Evolutionary conservation across 257 asterid genomes (phyloP).

Genomic region (Solanum sitiens): DNA sequence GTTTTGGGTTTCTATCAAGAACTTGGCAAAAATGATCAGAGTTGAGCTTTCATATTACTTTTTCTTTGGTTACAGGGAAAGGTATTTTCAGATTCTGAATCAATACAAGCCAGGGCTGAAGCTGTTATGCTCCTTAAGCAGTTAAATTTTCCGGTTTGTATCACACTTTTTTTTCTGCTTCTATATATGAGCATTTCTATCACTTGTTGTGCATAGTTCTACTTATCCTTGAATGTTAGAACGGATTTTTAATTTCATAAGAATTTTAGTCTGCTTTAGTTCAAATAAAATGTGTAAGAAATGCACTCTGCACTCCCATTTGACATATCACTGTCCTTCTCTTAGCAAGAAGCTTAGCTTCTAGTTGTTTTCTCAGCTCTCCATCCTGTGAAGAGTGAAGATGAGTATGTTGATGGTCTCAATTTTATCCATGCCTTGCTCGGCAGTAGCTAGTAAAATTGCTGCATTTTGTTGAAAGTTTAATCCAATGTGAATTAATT

Average conservation of each 20-base stretch:
- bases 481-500: background rate
- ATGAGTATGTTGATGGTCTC: background rate
- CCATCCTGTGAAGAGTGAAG: constrained; percentile 4
- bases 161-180: constrained; percentile 3
- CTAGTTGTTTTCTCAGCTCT: background rate
- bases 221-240: background rate
- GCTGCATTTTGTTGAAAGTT: constrained; percentile 3
- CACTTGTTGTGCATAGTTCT: background rate
- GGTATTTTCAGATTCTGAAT: constrained; percentile 93
- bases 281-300: background rate
- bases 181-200: background rate
- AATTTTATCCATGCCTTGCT: constrained; percentile 7
- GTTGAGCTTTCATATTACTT: background rate
- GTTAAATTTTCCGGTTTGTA: constrained; percentile 85
- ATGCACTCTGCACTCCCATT: background rate
- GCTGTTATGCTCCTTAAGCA: constrained; percentile 98
- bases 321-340: background rate
- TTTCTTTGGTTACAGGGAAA: constrained; percentile 56
- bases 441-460: constrained; percentile 11
- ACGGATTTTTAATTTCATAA: background rate
- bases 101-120: constrained; percentile 97
- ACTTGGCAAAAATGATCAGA: background rate
- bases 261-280: background rate
- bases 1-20: background rate
- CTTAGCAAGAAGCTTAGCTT: background rate